Evolutionary conservation across 108 stramenopile genomes (phyloP), one percentile per base, ranked within the genome.

Genomic region (Skeletonema costatum): DNA sequence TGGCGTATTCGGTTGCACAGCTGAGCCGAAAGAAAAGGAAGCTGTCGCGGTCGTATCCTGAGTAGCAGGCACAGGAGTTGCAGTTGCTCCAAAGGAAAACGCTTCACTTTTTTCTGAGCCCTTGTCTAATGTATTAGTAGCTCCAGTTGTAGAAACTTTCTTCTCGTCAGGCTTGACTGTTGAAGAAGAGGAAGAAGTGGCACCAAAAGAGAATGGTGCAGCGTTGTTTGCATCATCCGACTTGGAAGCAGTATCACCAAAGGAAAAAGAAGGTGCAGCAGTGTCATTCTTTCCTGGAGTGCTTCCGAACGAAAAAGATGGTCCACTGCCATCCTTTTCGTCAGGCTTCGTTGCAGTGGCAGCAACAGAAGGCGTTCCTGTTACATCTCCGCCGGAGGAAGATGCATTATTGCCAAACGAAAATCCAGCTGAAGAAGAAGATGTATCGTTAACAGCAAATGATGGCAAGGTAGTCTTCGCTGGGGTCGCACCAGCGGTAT

Each of bases 1-100:
- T 41, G 63, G 63, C 8, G 42, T 17, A 64, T 44, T 64, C 16
- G 50, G 10, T 64, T 44, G 63, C 42, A n/a, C 63, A 41, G 38
- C 10, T 25, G 53, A 56, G 53, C 53, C 53, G 25, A 56, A 56
- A 56, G 53, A 25, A 56, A 56, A 56, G 1, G 53, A 21, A 10
- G 53, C 9, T 11, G 29, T 56, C 2, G 5, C n/a, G 29, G 53
- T 56, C 25, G 7, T 25, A 56, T 56, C 53, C 7, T 56, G 53
- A 2, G 44, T 11, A 46, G 2, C 16, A 46, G 44, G 44, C 14
- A 6, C 53, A 56, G 53, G 53, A 25, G 53, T 56, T 25, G 53
- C 29, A 56, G 53, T 56, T 21, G 21, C 53, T 0, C 53, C 53
- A 29, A 56, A 56, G 0, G 53, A 16, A 56, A 56, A 56, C 0